Conservation (phyloP, 2,329 filamentous ascomycete species). For the Myriangium duriaei region DNA sequence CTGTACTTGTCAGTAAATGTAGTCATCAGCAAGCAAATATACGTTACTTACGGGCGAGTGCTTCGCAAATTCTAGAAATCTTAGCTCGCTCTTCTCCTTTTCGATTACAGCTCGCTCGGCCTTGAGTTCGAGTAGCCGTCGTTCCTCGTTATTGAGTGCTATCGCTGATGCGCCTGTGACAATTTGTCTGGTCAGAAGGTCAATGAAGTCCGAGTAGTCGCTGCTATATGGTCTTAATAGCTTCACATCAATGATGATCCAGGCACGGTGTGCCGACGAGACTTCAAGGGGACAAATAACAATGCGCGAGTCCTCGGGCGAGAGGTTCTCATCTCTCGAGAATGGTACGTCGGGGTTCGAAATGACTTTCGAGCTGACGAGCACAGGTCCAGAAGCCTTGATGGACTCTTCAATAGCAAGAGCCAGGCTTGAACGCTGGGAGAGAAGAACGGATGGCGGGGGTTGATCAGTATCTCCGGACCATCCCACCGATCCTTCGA, state of each 20-base stretch:
- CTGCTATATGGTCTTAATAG: not conserved
- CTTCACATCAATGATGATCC: conserved; percentile 3
- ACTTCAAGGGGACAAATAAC: conserved; percentile 2
- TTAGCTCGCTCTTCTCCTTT: not conserved
- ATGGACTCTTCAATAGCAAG: not conserved
- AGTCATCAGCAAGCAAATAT: not conserved
- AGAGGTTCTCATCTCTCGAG: not conserved
- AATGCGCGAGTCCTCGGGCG: not conserved
- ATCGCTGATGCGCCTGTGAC: conserved; percentile 3
- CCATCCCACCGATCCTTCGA: conserved; percentile 1
- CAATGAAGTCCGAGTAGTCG: conserved; percentile 2
- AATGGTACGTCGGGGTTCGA: not conserved
- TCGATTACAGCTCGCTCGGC: conserved; percentile 3
- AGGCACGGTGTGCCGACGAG: not conserved
- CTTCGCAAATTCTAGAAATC: conserved; percentile 5
- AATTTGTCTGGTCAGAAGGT: conserved; percentile 3
- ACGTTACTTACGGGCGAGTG: not conserved
- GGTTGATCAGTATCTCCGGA: not conserved
- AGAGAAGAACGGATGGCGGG: not conserved
- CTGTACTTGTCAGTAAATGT: not conserved
- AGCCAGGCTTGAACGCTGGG: not conserved
- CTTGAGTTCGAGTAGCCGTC: not conserved
- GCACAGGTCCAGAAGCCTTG: not conserved
- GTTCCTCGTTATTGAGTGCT: not conserved
- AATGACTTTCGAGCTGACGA: not conserved